Evolutionary conservation across 768 basidiomycete species (phyloP).

Genomic region (Lentinula guzmanii): DNA sequence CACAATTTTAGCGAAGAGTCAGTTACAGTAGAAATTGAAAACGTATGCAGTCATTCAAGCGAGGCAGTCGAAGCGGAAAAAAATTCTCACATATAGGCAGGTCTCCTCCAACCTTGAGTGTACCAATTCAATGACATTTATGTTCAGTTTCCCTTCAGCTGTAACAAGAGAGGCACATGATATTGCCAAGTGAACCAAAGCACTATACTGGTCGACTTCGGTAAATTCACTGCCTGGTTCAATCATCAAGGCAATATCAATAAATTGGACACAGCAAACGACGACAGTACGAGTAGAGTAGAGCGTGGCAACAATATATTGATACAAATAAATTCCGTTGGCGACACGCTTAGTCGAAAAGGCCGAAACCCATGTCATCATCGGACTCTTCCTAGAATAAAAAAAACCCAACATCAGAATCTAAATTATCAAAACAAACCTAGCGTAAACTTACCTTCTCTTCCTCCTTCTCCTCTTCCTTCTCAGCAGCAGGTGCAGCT

Average conservation of each 20-base stretch:
- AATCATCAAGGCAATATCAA: not conserved
- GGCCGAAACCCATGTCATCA: constrained; percentile 99
- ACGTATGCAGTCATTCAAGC: no score
- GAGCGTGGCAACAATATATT: not conserved
- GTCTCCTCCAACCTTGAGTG: no score
- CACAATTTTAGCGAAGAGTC: no score
- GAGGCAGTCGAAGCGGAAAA: no score
- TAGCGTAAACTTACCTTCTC: constrained; percentile 60
- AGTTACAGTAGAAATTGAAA: no score
- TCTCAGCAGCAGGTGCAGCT: constrained; percentile 72
- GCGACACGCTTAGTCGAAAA: constrained; percentile 71
- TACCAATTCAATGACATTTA: no score
- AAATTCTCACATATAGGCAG: no score
- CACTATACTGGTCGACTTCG: no score
- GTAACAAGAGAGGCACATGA: no score
- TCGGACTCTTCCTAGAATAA: constrained; percentile 76
- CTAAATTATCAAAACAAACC: not conserved
- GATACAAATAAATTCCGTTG: not conserved
- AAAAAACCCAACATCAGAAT: not conserved
- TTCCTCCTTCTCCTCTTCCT: constrained; percentile 84
- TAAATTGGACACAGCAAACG: not conserved
- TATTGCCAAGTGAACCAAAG: no score
- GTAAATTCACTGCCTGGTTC: no score
- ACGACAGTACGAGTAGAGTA: not conserved
- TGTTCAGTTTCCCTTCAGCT: no score